These are phyloP conservation scores for Mollisiaceae sp. DNA, from an alignment of 2,329 filamentous ascomycete genomes.

Conservation along the genomic window DNA sequence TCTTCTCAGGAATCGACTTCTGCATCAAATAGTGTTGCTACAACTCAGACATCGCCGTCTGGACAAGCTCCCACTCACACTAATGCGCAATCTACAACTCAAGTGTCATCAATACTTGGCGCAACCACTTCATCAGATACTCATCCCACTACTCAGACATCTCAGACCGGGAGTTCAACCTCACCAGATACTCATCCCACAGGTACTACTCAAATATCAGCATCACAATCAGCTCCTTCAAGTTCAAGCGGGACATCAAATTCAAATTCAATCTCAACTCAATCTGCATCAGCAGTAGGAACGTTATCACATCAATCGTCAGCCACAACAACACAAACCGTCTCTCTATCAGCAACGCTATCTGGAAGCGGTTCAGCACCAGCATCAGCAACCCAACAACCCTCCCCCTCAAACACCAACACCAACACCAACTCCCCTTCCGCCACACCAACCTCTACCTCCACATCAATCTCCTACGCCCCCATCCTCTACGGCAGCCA, in stretches of 20 bases:
- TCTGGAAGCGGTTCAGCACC: constrained; percentile 5
- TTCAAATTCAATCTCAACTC: neutral
- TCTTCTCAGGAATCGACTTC: constrained; percentile 4
- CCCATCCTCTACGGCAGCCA: constrained; percentile 32
- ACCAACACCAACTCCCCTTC: neutral
- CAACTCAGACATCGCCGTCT: constrained; percentile 6
- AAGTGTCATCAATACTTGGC: neutral
- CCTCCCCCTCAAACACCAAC: constrained; percentile 2
- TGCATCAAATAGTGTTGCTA: neutral
- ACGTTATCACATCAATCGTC: constrained; percentile 1
- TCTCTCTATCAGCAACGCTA: neutral
- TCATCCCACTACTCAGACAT: neutral
- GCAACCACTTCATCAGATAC: neutral
- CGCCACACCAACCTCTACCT: constrained; percentile 13
- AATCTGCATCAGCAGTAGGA: neutral
- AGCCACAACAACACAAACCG: neutral
- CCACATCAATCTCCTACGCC: constrained; percentile 19
- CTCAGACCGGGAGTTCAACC: neutral
- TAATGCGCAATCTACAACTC: neutral
- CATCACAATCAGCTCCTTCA: neutral
- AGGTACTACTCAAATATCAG: neutral
- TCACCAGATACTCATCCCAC: neutral
- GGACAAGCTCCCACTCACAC: neutral
- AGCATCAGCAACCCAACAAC: constrained; percentile 6
- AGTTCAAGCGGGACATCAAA: neutral